These are phyloP conservation scores for Pseudogymnoascus pannorum DNA, from an alignment of 2,329 filamentous ascomycete species.

Conservation along the genomic window DNA sequence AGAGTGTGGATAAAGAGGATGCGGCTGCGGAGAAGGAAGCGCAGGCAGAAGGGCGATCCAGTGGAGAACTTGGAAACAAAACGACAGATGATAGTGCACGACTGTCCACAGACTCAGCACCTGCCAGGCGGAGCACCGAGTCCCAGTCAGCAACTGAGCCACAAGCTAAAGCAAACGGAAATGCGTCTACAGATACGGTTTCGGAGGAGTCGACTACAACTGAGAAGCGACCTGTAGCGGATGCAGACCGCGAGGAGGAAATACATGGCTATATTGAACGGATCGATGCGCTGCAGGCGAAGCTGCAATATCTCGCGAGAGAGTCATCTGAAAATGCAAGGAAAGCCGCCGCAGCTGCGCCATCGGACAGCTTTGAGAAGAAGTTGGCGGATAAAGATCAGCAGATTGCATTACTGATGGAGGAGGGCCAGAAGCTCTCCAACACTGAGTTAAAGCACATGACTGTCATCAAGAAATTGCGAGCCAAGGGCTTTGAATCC, in stretches of 20 bases:
- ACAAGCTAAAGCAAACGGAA: neutral
- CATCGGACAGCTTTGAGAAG: conserved; percentile 61
- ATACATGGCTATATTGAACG: conserved; percentile 76
- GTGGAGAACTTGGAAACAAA: conserved; percentile 1
- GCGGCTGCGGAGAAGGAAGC: neutral
- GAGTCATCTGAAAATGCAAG: conserved; percentile 71
- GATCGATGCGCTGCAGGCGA: conserved; percentile 86
- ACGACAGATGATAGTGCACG: neutral
- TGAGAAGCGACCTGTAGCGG: conserved; percentile 26
- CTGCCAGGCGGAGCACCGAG: neutral
- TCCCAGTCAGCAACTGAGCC: neutral
- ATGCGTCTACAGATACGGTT: neutral
- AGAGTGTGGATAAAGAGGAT: neutral
- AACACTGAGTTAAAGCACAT: conserved; percentile 80
- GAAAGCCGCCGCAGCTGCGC: conserved; percentile 54
- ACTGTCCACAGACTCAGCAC: neutral
- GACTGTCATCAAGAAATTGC: conserved; percentile 74
- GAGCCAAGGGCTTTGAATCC: conserved; percentile 55
- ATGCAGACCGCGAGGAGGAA: conserved; percentile 65
- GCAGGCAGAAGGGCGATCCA: neutral
- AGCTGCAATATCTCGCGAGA: conserved; percentile 79
- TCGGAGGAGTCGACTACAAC: neutral
- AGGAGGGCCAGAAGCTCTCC: conserved; percentile 85
- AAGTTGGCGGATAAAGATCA: conserved; percentile 85
- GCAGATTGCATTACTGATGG: conserved; percentile 80